phyloP scores from a whole-genome alignment of 768 basidiomycete genomes.

The Lentinula detonsa region DNA sequence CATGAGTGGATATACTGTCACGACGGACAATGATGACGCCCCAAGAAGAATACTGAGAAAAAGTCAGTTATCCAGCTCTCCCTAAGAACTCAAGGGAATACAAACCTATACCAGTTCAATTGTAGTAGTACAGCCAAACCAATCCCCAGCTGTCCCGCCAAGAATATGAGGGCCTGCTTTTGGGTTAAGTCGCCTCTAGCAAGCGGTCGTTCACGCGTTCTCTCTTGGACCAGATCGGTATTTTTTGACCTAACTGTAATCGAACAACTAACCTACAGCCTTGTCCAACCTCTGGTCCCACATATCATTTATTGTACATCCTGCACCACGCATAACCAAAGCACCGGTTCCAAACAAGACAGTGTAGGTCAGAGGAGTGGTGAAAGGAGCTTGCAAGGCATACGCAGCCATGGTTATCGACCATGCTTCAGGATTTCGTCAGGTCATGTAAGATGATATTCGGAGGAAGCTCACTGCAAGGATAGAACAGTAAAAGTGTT shows the following conservation, averaged over 20 bases:
- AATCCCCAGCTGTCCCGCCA: constrained; percentile 73
- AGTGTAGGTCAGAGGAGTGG: constrained; percentile 69
- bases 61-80: not conserved
- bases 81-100: not conserved
- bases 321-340: constrained; percentile 93
- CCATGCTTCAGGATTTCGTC: constrained; percentile 61
- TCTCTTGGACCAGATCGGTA: constrained; percentile 38
- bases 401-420: constrained; percentile 97
- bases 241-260: not conserved
- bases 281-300: constrained; percentile 94
- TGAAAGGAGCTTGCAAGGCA: constrained; percentile 59
- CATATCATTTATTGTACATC: constrained; percentile 98
- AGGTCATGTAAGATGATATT: not conserved
- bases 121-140: constrained; percentile 86
- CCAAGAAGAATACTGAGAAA: constrained; percentile 76
- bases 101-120: constrained; percentile 91
- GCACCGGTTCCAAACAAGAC: constrained; percentile 87
- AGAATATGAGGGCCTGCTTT: constrained; percentile 72
- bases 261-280: constrained; percentile 64
- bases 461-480: constrained; percentile 70
- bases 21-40: constrained; percentile 84
- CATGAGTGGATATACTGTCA: constrained; percentile 92
- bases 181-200: constrained; percentile 77
- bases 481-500: constrained; percentile 85
- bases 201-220: constrained; percentile 85